phyloP scores from a whole-genome alignment of 2,329 filamentous ascomycete species.

The Stromatinia cepivora region DNA sequence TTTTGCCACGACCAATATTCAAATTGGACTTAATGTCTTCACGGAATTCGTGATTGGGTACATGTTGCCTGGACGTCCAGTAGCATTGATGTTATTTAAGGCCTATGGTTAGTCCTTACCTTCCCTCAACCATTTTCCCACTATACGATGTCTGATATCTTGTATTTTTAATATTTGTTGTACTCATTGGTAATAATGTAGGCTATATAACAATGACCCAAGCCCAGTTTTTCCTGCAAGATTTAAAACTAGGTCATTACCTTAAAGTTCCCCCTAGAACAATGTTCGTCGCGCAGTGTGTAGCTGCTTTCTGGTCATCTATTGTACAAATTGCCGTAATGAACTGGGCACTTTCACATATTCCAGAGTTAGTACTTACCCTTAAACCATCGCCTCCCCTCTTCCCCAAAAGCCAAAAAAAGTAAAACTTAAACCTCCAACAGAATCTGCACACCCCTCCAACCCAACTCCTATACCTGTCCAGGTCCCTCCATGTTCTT shows the following conservation, averaged over 20 bases:
- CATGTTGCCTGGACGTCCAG: constrained; percentile 56
- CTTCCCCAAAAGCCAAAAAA: constrained; percentile 55
- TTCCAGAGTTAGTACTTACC: constrained; percentile 47
- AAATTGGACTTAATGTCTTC: constrained; percentile 51
- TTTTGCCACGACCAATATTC: constrained; percentile 51
- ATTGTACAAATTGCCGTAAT: constrained; percentile 65
- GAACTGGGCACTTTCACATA: constrained; percentile 59
- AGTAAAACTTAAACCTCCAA: constrained; percentile 72
- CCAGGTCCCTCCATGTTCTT: constrained; percentile 52
- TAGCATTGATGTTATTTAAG: constrained; percentile 43
- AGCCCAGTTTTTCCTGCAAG: constrained; percentile 49
- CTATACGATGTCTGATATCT: not conserved
- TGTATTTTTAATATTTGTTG: too few species aligned
- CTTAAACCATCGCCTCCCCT: too few species aligned
- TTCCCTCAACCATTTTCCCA: not conserved
- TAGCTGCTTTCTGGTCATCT: constrained; percentile 50
- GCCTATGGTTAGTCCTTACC: constrained; percentile 37
- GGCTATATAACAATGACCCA: constrained; percentile 49
- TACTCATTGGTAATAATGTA: not conserved
- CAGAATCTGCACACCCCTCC: constrained; percentile 59
- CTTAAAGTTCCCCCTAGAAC: constrained; percentile 50
- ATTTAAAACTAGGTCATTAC: constrained; percentile 54
- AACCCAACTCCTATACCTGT: constrained; percentile 52
- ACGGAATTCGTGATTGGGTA: constrained; percentile 53
- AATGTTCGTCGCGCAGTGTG: constrained; percentile 61